Evolutionary conservation across 2,329 filamentous ascomycete species (phyloP).

Genomic region (Sordariomycetes sp.): DNA sequence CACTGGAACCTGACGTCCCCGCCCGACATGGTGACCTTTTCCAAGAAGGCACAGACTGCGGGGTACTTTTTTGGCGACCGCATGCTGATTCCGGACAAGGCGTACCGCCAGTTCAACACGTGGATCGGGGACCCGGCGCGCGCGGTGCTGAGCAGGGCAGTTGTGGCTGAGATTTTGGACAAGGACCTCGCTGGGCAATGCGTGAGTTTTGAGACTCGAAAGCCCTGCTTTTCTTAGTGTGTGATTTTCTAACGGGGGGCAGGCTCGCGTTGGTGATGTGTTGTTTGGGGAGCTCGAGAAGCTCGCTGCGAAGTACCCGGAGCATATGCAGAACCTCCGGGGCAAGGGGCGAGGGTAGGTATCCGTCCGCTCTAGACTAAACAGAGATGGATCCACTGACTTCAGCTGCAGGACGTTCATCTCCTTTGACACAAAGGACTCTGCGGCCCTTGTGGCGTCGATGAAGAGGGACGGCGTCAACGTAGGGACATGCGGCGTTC

Average conservation of each 20-base stretch:
- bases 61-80: slow-evolving; percentile 84
- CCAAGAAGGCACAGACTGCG: slow-evolving; percentile 88
- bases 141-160: slow-evolving; percentile 73
- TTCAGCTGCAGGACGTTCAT: slow-evolving; percentile 46
- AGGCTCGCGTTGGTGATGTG: slow-evolving; percentile 50
- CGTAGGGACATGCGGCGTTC: slow-evolving; percentile 61
- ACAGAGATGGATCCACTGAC: background rate
- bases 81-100: slow-evolving; percentile 74
- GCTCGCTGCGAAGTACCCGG: slow-evolving; percentile 52
- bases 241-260: background rate
- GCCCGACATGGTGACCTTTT: slow-evolving; percentile 90
- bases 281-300: slow-evolving; percentile 52
- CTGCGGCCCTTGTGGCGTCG: slow-evolving; percentile 56
- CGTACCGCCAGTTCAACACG: slow-evolving; percentile 93
- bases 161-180: slow-evolving; percentile 67
- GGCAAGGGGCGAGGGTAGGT: slow-evolving; percentile 41
- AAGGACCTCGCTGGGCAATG: slow-evolving; percentile 59
- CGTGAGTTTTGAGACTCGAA: background rate
- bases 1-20: slow-evolving; percentile 75
- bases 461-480: slow-evolving; percentile 64
- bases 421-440: slow-evolving; percentile 60
- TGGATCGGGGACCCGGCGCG: slow-evolving; percentile 92
- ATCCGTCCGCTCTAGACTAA: background rate
- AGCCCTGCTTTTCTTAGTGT: background rate
- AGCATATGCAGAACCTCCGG: slow-evolving; percentile 58